Conservation (phyloP, 768 basidiomycete species). For the Lactarius pseudohatsudake region DNA sequence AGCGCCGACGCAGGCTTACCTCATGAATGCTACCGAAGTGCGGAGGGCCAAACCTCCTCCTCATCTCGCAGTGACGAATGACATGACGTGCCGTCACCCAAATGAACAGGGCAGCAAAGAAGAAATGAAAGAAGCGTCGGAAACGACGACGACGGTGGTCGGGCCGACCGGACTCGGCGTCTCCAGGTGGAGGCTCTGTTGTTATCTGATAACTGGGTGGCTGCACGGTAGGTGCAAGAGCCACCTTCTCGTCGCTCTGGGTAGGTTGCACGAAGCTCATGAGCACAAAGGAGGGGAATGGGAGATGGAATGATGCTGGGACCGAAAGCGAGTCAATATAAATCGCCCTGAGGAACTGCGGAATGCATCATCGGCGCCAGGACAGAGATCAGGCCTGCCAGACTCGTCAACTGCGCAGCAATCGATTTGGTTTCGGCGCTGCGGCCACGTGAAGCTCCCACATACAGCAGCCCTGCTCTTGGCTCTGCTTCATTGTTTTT, state of each 20-base stretch:
- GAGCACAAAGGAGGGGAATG: not conserved
- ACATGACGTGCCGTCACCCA: slow-evolving; percentile 5
- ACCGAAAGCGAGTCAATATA: slow-evolving; percentile 5
- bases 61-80: slow-evolving; percentile 4
- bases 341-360: slow-evolving; percentile 9
- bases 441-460: not conserved
- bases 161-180: not conserved
- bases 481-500: no score
- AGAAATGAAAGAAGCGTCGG: slow-evolving; percentile 14
- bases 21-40: not conserved
- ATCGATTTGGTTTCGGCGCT: not conserved
- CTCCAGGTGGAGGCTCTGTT: not conserved
- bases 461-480: no score
- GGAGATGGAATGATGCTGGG: not conserved
- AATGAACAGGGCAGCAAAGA: not conserved
- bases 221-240: not conserved
- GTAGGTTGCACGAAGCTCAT: not conserved
- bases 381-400: not conserved
- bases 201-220: slow-evolving; percentile 10
- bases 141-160: not conserved
- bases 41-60: slow-evolving; percentile 4
- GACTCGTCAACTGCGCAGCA: not conserved
- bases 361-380: not conserved
- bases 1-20: not conserved
- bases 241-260: slow-evolving; percentile 15